Evolutionary conservation across 2,329 filamentous ascomycete species (phyloP).

Genomic region (Neofusicoccum ribis): DNA sequence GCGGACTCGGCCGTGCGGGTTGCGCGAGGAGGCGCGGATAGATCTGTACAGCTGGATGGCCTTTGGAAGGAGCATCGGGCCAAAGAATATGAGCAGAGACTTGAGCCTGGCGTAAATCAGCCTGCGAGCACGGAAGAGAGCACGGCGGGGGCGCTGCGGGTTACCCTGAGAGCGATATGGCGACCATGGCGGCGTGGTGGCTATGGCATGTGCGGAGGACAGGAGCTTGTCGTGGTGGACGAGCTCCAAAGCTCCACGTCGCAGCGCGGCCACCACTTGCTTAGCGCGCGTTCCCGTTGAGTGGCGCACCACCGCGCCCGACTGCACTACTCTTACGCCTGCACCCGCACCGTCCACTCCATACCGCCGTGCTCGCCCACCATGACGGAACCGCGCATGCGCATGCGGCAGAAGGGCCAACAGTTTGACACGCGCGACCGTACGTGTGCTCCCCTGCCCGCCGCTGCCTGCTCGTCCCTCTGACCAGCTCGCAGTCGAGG

Average conservation of each 20-base stretch:
- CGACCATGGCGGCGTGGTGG: not conserved
- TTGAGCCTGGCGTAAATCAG: constrained; percentile 25
- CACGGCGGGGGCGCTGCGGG: not conserved
- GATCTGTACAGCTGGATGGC: constrained; percentile 65
- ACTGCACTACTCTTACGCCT: not conserved
- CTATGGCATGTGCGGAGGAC: not conserved
- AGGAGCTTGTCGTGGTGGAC: not conserved
- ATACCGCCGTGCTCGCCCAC: not conserved
- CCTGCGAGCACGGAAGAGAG: not conserved
- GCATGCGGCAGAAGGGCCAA: constrained; percentile 48
- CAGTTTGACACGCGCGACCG: constrained; percentile 47
- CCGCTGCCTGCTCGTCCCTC: constrained; percentile 9
- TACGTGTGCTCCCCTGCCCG: constrained; percentile 26
- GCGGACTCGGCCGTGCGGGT: constrained; percentile 52
- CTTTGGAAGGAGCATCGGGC: constrained; percentile 70
- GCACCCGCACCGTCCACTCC: not conserved
- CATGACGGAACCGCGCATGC: constrained; percentile 53
- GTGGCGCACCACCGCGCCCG: not conserved
- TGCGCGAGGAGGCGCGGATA: constrained; percentile 42
- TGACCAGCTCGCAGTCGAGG: constrained; percentile 57
- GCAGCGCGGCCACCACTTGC: constrained; percentile 11
- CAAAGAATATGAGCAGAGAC: constrained; percentile 56
- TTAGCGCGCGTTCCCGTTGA: not conserved
- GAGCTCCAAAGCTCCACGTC: constrained; percentile 16
- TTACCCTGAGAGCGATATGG: constrained; percentile 17